Evolutionary conservation across 257 asterid genomes (phyloP).

Genomic region (Thymus mandschuricus): DNA sequence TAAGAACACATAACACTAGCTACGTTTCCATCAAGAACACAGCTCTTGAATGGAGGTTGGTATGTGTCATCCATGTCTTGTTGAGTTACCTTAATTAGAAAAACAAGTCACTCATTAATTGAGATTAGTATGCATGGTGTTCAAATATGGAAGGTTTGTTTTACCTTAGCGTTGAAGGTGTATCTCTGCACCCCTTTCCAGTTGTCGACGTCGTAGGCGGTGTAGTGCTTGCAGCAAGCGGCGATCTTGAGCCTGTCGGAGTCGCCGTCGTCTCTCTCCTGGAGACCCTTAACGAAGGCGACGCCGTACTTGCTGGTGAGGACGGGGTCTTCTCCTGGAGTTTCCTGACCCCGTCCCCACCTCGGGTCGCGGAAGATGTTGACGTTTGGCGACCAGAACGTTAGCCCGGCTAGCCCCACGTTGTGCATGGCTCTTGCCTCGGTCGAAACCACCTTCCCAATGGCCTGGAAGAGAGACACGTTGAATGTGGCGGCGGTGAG

Average conservation of each 20-base stretch:
- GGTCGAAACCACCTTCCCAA: constrained; percentile 88
- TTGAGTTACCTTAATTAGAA: constrained; percentile 59
- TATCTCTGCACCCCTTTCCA: constrained; percentile 73
- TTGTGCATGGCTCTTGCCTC: constrained; percentile 99
- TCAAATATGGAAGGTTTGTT: no score
- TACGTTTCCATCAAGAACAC: constrained; percentile 89
- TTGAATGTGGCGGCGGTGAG: constrained; percentile 77
- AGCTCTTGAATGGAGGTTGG: constrained; percentile 93
- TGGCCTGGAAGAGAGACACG: constrained; percentile 50
- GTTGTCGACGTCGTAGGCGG: constrained; percentile 76
- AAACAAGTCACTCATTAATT: no score
- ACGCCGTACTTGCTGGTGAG: constrained; percentile 59
- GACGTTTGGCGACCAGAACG: constrained; percentile 92
- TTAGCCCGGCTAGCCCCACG: constrained; percentile 85
- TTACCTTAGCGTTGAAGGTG: constrained; percentile 76
- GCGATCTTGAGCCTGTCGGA: constrained; percentile 64
- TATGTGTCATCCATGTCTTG: constrained; percentile 95
- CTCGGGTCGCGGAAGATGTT: constrained; percentile 95
- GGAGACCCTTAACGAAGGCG: constrained; percentile 61
- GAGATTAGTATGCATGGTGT: no score
- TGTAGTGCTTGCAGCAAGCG: constrained; percentile 76
- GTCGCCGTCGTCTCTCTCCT: constrained; percentile 74
- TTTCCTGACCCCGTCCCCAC: constrained; percentile 99
- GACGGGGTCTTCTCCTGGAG: constrained; percentile 95
- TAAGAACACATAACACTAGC: constrained; percentile 99